Evolutionary conservation across 208 protist genomes (phyloP), one percentile per base, ranked within the genome.

Genomic region (Leptomonas seymouri): DNA sequence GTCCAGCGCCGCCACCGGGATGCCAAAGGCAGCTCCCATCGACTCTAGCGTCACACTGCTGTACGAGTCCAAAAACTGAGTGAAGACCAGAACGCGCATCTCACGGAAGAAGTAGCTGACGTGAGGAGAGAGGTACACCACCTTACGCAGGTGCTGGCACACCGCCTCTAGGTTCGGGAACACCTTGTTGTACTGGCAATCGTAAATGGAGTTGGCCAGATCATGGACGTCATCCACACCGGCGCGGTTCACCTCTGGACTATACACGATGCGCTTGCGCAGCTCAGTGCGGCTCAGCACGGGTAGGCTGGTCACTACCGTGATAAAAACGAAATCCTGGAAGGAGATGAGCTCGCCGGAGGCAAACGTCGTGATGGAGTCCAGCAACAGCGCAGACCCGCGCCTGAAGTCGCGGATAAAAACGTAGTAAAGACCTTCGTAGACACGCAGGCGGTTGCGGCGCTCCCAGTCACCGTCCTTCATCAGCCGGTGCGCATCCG

Each of bases 31-130:
- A 15, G 74, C 65, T 18, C 98, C 93, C 97, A 99, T 99, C 36
- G 93, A 97, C 30, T 90, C 73, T 23, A 99, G 75, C 31, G 93
- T 97, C 12, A 99, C 98, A 72, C 93, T 98, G 73, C 95, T 94
- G 86, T 99, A 99, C 9, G 96, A 98, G 72, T 99, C 96, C n/a
- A 99, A 91, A 74, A 99, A 99, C 90, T 99, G 99, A 46, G 82
- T 95, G 73, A 99, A 99, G 36, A 98, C 95, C 12, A 97, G 68
- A 41, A 99, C 91, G 42, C 98, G 93, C 73, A 99, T 89, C 79
- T 99, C 98, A 50, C 98, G 90, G 56, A 97, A 97, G 73, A 98
- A 99, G 83, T 98, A 99, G 54, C 92, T 90, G 31, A 97, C 86
- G 76, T 99, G 98, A 9, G 74, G 59, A 7, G 90, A 78, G 8